Base-by-base conservation (phyloP, 2,329 filamentous ascomycete genomes). In the Cladosporium oxysporum region DNA sequence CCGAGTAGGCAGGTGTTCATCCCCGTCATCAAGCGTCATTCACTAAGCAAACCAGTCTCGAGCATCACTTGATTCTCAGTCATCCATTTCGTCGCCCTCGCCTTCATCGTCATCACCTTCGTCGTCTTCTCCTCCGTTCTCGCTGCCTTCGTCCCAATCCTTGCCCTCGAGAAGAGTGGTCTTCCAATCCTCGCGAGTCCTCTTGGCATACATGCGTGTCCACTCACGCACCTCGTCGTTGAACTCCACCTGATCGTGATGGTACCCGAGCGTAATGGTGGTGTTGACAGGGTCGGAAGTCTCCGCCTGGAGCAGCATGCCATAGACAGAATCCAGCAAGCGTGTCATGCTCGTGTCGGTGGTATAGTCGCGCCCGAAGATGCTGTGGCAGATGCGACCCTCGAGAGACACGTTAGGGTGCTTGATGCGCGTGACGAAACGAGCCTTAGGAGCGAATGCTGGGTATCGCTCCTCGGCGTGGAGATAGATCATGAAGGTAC, bases 401-500 rank as follows among this genome's bases (percentile, higher is more conserved):
- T 79, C 76, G 44, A 73, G 71, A 53, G 76, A 78, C 67, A 79
- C 75, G 26, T 53, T 53, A 12, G 78, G 76, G 57, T 80, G 78
- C 60, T 76, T 72, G 49, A 79, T 73, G 16, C 73, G 72, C 4
- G 78, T 80, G 33, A 78, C 67, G 65, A 80, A 79, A 18, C 78
- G 73, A 7, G 66, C 76, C 49, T 76, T 73, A 1, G 77, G 76
- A 5, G 77, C 69, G 47, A 75, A 76, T 12, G 71, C 69, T 5
- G 77, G 78, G 64, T 78, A 80, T n/a, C 72, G 61, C 5, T 78
- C 72, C 12, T 70, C 74, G 69, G 77, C 76, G 50, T 78, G 73
- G 3, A 79, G 68, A 64, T 79, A 79, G 5, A 80, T 67, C 28
- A 79, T 92, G 78, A 97, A 99, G 66, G 98, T 88, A 62, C 95